These are phyloP conservation scores for Macadamia tetraphylla DNA, from an alignment of 164 flowering plant species.

Conservation along the genomic window DNA sequence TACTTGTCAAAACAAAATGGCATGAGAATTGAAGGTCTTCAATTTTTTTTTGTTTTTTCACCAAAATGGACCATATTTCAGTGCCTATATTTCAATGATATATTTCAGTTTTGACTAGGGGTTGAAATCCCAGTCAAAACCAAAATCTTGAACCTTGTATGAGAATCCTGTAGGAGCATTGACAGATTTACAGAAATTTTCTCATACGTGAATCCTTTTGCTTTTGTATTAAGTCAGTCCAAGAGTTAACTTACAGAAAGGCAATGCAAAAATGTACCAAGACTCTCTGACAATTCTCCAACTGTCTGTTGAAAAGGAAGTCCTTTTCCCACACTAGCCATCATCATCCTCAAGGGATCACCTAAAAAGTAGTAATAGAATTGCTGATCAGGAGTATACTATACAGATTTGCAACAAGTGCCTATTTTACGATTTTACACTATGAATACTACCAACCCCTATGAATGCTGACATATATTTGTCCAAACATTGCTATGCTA, in stretches of 20 bases:
- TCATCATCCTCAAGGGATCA: conserved; percentile 30
- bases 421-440: neutral
- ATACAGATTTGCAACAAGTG: neutral
- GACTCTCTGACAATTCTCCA: conserved; percentile 32
- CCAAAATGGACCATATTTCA: no score
- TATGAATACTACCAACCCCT: neutral
- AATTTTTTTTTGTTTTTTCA: neutral
- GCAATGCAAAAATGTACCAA: conserved; percentile 32
- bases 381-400: neutral
- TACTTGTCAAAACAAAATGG: no score
- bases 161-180: neutral
- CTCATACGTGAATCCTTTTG: neutral
- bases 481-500: no score
- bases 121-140: no score
- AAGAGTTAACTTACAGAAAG: conserved; percentile 31
- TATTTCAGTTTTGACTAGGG: no score
- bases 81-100: no score
- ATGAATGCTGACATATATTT: no score
- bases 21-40: no score
- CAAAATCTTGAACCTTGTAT: no score
- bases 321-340: conserved; percentile 28
- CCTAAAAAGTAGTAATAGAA: conserved; percentile 26
- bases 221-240: neutral
- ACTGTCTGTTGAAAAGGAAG: conserved; percentile 31
- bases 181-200: neutral